A percentile compares a stretch with the other conserved stretches of the same genome.
Conservation (phyloP, 2,329 filamentous ascomycete species). For the Ilyonectria sp. region DNA sequence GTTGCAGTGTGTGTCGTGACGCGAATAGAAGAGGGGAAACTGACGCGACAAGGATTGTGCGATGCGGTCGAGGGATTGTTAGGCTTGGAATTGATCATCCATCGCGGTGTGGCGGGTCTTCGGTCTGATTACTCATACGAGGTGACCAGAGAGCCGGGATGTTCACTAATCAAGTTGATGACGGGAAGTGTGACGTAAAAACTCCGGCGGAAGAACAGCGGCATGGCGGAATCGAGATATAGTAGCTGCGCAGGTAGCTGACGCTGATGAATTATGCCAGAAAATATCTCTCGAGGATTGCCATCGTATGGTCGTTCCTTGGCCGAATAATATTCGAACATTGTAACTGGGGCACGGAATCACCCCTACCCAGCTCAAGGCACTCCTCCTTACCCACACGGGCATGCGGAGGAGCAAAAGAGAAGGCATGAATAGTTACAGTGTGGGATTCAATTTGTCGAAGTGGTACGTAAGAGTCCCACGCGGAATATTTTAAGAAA, state of each 20-base stretch:
- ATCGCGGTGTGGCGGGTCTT: neutral
- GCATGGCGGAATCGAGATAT: neutral
- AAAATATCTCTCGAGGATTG: neutral
- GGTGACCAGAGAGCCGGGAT: neutral
- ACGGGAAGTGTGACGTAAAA: neutral
- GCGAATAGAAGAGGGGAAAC: neutral
- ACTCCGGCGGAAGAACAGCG: neutral
- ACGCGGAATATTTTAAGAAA: neutral
- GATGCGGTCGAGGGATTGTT: too few species aligned
- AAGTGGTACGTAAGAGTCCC: neutral
- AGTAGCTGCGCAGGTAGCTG: neutral
- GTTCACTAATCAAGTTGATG: constrained; percentile 9
- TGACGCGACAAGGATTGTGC: neutral
- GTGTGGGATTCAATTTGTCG: neutral
- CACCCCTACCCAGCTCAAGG: too few species aligned
- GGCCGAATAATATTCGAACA: neutral
- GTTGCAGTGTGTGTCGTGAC: neutral
- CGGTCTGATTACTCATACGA: neutral
- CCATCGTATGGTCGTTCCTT: neutral
- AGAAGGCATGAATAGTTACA: neutral
- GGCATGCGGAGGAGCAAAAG: neutral
- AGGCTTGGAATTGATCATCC: neutral
- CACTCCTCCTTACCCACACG: neutral
- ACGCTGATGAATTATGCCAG: neutral
- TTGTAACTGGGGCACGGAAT: neutral